Evolutionary conservation across 1,284 basidiomycete species (phyloP).

Genomic region (Puccinia coronata): DNA sequence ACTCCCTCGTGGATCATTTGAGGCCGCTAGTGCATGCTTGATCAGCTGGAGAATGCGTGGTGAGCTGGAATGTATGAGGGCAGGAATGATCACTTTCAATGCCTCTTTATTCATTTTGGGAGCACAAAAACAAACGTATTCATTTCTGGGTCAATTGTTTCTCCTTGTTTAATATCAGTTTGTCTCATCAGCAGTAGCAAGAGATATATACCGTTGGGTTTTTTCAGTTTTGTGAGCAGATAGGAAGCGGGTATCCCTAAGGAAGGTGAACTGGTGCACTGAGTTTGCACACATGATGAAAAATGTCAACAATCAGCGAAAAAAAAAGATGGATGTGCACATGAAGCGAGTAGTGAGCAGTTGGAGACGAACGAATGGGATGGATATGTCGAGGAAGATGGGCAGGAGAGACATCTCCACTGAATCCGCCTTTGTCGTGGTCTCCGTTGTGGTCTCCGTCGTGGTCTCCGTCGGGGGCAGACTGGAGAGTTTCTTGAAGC

Average conservation of each 20-base stretch:
- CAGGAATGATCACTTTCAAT: background rate
- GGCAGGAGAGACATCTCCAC: background rate
- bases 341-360: too few relatives aligned
- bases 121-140: too few relatives aligned
- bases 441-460: too few relatives aligned
- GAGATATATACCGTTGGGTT: background rate
- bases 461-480: background rate
- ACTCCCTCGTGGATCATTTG: background rate
- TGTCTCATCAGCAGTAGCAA: too few relatives aligned
- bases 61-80: background rate
- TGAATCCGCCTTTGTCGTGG: background rate
- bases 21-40: background rate
- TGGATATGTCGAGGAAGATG: background rate
- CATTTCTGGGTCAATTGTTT: background rate
- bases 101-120: background rate
- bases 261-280: background rate
- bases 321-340: background rate
- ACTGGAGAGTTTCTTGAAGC: background rate
- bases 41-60: background rate
- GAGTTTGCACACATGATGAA: too few relatives aligned
- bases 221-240: background rate
- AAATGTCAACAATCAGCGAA: background rate
- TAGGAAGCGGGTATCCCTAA: background rate
- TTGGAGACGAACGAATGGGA: background rate
- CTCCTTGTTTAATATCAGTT: background rate